Base-by-base conservation (phyloP, 2,329 filamentous ascomycete genomes). In the Cercospora zeina region DNA sequence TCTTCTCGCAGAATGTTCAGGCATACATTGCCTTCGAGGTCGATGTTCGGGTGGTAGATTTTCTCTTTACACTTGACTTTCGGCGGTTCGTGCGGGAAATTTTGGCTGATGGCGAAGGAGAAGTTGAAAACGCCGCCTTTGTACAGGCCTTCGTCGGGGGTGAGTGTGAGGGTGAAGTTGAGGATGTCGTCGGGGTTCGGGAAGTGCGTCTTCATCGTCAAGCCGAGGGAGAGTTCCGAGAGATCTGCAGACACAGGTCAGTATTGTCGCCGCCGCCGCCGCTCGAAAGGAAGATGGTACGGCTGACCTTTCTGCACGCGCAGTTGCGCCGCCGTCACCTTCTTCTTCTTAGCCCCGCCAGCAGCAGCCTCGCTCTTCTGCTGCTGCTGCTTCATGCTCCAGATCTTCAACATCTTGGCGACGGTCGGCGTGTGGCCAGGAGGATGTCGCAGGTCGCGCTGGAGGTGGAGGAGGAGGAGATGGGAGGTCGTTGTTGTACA, bases 1-100 rank as follows among this genome's bases (percentile, higher is more conserved):
- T 99, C 95, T 80, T 99, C 95, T 65, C 95, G 83, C 73, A 99
- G 78, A 72, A 99, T 99, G 77, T 99, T 99, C 73, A 99, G 80
- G 81, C 95, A 99, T 66, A 99, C 93, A 75, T 99, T 99, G 70
- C 95, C 95, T 76, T 97, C 91, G 42, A 96, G 84, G 74, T 99
- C 95, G 75, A 99, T 99, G 78, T 99, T 99, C 5, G 95, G 95
- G 76, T 99, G 95, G 80, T 99, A 99, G 72, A 99, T 97, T 83
- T 96, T 97, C 79, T 99, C 91, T 70, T 88, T 89, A 80, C 95
- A 97, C 74, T 90, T 95, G 70, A 99, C 95, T 79, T 97, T 97
- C 19, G 95, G 95, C 66, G 95, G 93, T 76, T 97, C 93, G 79
- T 97, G 95, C 0, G 95, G 95, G 79, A 96, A 99, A 80, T 90